Conservation (phyloP, 371 early-diverging fungal species). For the Saksenaea vasiformis region DNA sequence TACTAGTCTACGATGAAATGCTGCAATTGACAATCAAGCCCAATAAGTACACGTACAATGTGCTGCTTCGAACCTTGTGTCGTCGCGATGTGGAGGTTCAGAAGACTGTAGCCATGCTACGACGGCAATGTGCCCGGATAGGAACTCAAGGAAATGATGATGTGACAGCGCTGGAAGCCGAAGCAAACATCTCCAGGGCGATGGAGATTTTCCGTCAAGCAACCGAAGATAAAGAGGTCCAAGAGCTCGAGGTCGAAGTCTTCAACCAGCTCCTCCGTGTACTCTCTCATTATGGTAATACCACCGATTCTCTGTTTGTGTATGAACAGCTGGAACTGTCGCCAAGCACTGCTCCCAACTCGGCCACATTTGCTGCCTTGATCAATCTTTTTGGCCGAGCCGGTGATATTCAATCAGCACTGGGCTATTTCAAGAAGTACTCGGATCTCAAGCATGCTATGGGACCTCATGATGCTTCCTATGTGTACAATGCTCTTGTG, state of each 20-base stretch:
- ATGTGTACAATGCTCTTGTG: constrained; percentile 47
- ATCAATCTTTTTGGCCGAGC: constrained; percentile 48
- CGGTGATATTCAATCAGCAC: constrained; percentile 40
- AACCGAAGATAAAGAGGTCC: constrained; percentile 17
- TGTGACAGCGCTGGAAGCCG: constrained; percentile 30
- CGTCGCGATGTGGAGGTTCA: constrained; percentile 49
- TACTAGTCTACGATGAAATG: constrained; percentile 47
- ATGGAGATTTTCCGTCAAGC: constrained; percentile 35
- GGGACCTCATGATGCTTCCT: constrained; percentile 34
- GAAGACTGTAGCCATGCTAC: constrained; percentile 42
- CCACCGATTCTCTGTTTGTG: constrained; percentile 30
- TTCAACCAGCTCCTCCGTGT: constrained; percentile 47
- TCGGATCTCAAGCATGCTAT: constrained; percentile 14
- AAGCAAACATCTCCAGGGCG: constrained; percentile 36
- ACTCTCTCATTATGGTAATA: constrained; percentile 42
- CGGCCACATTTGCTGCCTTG: constrained; percentile 47
- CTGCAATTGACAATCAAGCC: constrained; percentile 26
- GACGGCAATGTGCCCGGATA: constrained; percentile 35
- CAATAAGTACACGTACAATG: constrained; percentile 28
- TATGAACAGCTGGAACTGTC: constrained; percentile 31
- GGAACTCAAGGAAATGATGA: constrained; percentile 21
- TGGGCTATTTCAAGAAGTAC: constrained; percentile 37
- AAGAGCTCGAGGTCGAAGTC: constrained; percentile 38
- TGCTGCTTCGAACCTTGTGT: constrained; percentile 38
- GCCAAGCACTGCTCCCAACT: constrained; percentile 22